Base-by-base conservation (phyloP, 83 land plant species). In the Isoetes engelmannii region DNA sequence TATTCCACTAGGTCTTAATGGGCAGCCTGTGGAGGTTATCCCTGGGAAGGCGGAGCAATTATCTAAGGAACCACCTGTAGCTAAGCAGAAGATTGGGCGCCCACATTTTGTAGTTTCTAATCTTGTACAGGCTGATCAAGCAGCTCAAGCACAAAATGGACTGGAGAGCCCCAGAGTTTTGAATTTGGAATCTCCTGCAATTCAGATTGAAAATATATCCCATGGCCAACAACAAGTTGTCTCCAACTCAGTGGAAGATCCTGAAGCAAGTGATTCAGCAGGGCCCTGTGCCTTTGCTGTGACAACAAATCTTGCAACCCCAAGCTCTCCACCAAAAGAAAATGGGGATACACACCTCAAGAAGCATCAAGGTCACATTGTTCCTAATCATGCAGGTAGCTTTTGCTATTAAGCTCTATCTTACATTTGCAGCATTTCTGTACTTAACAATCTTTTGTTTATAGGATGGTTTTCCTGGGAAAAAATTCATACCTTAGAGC, bases 381-480 rank as follows among this genome's bases (percentile, higher is more conserved):
- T 72, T 63, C 74, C 74, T 13, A 46, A 68, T 43, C 74, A 72
- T 48, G 74, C 74, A 72, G 68, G 74, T 72, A 63, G 50, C 43
- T 5, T 4, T 50, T 42, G 7, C 10, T 68, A 10, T 9, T 64
- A 7, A 42, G 10, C 13, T 12, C 12, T 64, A 12, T 64, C 51
- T 12, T 12, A 15, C 17, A 51, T 51, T 12, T 51, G 55, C 17
- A 12, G 15, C 17, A 51, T 51, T 51, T 12, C 15, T 17, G 55
- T 51, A 51, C 55, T 12, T 51, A 51, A 51, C 55, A 51, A 12
- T 51, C 17, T 12, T 59, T 42, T 56, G 70, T 44, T 78, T 44
- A 58, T 64, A 88, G 97, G 89, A 57, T 94, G 99, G 99, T 94
- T 88, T 74, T 86, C 93, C 10, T 94, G 99, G 99, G 83, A 74